A percentile compares a stretch with the other conserved stretches of the same genome.
phyloP scores from a whole-genome alignment of 148 eudicot genomes.

The Rhododendron griersonianum region DNA sequence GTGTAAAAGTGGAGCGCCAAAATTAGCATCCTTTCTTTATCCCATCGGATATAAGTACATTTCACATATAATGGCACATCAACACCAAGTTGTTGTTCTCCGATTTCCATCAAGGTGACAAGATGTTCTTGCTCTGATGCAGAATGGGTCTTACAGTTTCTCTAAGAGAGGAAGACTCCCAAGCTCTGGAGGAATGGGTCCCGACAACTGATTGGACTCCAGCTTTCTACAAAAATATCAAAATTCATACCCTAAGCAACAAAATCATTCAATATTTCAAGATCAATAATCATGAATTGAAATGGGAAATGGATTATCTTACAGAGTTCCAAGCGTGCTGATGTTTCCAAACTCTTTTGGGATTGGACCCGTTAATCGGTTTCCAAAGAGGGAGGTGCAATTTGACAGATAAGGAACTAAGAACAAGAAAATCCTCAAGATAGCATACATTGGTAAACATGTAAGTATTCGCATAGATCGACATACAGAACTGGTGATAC shows the following conservation, averaged over 20 bases:
- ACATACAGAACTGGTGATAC: not conserved
- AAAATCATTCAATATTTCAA: not conserved
- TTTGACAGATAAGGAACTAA: not conserved
- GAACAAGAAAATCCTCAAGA: not conserved
- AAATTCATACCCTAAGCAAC: not conserved
- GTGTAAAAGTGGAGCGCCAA: too few species aligned
- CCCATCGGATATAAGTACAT: too few species aligned
- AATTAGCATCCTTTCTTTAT: too few species aligned
- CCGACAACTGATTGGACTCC: not conserved
- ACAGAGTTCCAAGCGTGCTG: constrained; percentile 24
- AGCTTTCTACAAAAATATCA: not conserved
- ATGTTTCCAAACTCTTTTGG: constrained; percentile 33
- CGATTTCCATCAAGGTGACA: too few species aligned
- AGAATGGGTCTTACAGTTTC: not conserved
- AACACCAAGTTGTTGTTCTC: too few species aligned
- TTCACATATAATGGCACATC: too few species aligned
- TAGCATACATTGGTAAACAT: not conserved
- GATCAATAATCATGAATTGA: not conserved
- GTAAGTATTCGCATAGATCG: too few species aligned
- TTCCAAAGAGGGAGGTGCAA: constrained; percentile 28
- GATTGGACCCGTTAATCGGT: constrained; percentile 31
- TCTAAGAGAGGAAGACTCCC: not conserved
- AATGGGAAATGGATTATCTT: not conserved
- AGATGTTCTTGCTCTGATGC: not conserved
- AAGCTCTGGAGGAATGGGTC: not conserved